Conservation (phyloP, 2,329 filamentous ascomycete genomes). For the Amylocarpus encephaloides region DNA sequence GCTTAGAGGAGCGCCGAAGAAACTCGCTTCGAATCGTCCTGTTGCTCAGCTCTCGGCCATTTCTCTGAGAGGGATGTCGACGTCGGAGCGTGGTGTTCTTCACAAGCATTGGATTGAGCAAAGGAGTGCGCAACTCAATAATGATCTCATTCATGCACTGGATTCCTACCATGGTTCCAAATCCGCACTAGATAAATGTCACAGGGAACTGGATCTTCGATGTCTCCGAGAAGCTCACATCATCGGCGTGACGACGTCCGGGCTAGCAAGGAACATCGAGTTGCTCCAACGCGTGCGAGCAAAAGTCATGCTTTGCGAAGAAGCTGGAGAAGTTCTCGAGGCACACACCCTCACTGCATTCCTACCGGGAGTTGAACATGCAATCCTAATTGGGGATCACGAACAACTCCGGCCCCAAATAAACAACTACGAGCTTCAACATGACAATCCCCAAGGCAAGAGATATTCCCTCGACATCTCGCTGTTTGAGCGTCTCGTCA, state of each 20-base stretch:
- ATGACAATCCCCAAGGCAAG: conserved; percentile 15
- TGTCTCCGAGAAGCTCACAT: conserved; percentile 36
- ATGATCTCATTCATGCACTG: conserved; percentile 16
- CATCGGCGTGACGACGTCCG: conserved; percentile 47
- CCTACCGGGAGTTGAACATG: conserved; percentile 33
- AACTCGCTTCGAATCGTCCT: conserved; percentile 16
- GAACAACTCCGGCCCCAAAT: conserved; percentile 36
- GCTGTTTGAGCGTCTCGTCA: conserved; percentile 46
- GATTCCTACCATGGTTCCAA: conserved; percentile 19
- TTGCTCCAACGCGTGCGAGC: conserved; percentile 38
- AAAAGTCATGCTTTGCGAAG: conserved; percentile 37
- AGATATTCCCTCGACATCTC: conserved; percentile 42
- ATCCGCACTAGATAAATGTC: conserved; percentile 18
- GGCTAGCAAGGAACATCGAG: conserved; percentile 41
- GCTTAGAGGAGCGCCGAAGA: conserved; percentile 21
- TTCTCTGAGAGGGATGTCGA: conserved; percentile 19
- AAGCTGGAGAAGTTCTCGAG: conserved; percentile 35
- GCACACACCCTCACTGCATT: conserved; percentile 33
- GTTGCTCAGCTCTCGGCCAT: conserved; percentile 14
- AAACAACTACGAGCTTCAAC: conserved; percentile 18
- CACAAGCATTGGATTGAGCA: conserved; percentile 19
- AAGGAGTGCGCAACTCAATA: conserved; percentile 14
- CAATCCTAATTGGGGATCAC: conserved; percentile 40
- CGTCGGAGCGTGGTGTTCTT: conserved; percentile 13
- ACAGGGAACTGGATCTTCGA: conserved; percentile 20